These are phyloP conservation scores for Eutrema yunnanense DNA, from an alignment of 345 rosid species.

Conservation along the genomic window DNA sequence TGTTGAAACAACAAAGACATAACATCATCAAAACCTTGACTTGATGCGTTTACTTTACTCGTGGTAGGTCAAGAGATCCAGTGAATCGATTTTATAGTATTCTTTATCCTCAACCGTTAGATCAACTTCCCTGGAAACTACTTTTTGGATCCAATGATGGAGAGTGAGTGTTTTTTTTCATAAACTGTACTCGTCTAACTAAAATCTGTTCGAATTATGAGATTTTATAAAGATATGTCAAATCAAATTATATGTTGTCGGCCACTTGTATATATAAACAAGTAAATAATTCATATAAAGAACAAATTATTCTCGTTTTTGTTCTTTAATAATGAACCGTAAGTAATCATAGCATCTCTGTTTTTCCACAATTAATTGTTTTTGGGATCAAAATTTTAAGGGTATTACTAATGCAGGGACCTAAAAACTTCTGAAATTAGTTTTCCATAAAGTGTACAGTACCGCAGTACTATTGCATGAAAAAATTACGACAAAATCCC, in stretches of 20 bases:
- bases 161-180: too few species aligned
- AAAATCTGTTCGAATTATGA: not conserved
- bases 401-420: too few species aligned
- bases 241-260: slow-evolving; percentile 16
- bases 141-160: not conserved
- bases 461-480: too few species aligned
- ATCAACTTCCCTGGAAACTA: not conserved
- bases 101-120: slow-evolving; percentile 10
- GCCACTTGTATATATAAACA: slow-evolving; percentile 7
- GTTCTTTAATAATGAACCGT: not conserved
- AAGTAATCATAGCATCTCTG: not conserved
- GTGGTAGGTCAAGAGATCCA: slow-evolving; percentile 13
- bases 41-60: slow-evolving; percentile 28
- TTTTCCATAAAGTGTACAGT: too few species aligned
- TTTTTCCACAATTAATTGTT: not conserved
- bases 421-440: too few species aligned
- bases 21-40: not conserved
- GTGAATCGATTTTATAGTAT: not conserved
- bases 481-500: too few species aligned
- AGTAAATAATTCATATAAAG: not conserved
- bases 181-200: too few species aligned
- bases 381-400: not conserved
- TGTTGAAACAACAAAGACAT: slow-evolving; percentile 17
- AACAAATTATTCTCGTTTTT: not conserved
- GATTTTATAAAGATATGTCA: not conserved